phyloP scores from a whole-genome alignment of 2,329 filamentous ascomycete genomes.

The Trichoderma hamatum region DNA sequence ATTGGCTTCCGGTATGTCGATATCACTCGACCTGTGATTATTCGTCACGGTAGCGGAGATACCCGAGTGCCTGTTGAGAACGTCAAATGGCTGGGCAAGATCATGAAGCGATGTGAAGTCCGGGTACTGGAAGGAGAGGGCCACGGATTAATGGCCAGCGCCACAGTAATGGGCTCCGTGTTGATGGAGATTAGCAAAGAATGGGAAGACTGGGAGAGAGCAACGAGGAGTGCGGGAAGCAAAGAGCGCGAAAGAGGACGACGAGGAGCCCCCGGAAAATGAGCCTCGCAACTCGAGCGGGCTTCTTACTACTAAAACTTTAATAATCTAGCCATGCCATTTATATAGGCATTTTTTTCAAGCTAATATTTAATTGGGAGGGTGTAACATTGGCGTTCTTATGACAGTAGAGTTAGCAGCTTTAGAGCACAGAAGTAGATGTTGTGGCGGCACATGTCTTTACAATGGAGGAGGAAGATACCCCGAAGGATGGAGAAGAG shows the following conservation, averaged over 20 bases:
- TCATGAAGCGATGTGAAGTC: slow-evolving; percentile 92
- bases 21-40: slow-evolving; percentile 86
- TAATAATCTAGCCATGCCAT: neutral
- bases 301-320: neutral
- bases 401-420: neutral
- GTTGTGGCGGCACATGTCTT: slow-evolving; percentile 6
- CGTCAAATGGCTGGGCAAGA: slow-evolving; percentile 89
- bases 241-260: slow-evolving; percentile 41
- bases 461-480: slow-evolving; percentile 18
- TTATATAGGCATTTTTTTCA: neutral
- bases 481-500: slow-evolving; percentile 13
- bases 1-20: slow-evolving; percentile 98
- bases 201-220: slow-evolving; percentile 84
- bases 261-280: slow-evolving; percentile 34
- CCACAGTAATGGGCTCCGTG: slow-evolving; percentile 89
- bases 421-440: neutral
- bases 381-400: neutral
- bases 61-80: slow-evolving; percentile 93
- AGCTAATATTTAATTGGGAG: slow-evolving; percentile 10
- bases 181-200: slow-evolving; percentile 91
- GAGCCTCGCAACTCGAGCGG: neutral
- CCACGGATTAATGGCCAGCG: slow-evolving; percentile 94
- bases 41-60: slow-evolving; percentile 91
- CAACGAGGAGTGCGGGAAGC: slow-evolving; percentile 50
- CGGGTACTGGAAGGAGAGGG: slow-evolving; percentile 88